phyloP scores from a whole-genome alignment of 768 basidiomycete species.

The Steccherinum ochraceum region DNA sequence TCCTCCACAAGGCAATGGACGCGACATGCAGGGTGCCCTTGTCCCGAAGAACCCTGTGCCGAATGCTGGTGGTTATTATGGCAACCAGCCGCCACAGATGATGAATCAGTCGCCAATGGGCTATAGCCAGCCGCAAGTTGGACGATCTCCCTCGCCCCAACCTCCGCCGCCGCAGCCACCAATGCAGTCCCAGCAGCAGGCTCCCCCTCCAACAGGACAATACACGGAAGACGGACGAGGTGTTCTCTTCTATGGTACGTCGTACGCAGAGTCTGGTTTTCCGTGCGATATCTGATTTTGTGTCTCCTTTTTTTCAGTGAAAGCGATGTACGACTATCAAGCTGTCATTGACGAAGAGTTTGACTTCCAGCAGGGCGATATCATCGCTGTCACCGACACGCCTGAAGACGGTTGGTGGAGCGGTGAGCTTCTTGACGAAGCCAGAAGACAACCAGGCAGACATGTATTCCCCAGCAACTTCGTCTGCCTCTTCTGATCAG shows the following conservation, averaged over 20 bases:
- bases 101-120: constrained; percentile 16
- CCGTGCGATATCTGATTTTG: constrained; percentile 1
- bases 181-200: constrained; percentile 13
- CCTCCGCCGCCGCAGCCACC: no score
- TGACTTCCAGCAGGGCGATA: constrained; percentile 91
- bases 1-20: not conserved
- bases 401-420: constrained; percentile 99
- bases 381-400: constrained; percentile 91
- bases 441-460: constrained; percentile 59
- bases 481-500: constrained; percentile 62
- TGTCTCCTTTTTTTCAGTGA: constrained; percentile 42
- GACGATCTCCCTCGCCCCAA: constrained; percentile 16
- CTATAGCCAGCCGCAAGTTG: constrained; percentile 19
- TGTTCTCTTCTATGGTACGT: constrained; percentile 84
- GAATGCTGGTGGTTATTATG: not conserved
- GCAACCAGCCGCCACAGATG: not conserved
- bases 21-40: not conserved
- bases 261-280: not conserved
- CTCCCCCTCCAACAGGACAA: constrained; percentile 55
- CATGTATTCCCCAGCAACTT: constrained; percentile 89
- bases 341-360: constrained; percentile 91
- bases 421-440: constrained; percentile 78
- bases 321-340: constrained; percentile 82
- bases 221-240: constrained; percentile 77
- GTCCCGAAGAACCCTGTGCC: not conserved